Evolutionary conservation across 208 protist genomes (phyloP).

Genomic region (Wallacemonas sp.): DNA sequence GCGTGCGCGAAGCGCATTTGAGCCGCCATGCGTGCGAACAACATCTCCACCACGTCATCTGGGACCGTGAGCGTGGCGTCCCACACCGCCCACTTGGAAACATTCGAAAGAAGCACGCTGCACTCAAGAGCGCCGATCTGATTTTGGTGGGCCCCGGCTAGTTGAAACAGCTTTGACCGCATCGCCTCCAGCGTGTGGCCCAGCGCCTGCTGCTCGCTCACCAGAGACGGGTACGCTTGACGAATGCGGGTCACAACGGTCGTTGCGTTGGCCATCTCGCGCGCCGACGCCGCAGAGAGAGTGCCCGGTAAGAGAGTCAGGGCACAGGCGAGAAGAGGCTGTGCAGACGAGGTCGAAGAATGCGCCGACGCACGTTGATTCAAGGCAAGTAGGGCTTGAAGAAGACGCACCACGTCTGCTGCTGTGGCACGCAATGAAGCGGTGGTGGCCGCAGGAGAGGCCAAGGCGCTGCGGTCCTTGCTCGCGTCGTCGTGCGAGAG

Average conservation of each 20-base stretch:
- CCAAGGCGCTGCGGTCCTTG: not conserved
- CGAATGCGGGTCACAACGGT: not conserved
- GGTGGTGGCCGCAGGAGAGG: not conserved
- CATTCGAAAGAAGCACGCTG: slow-evolving; percentile 32
- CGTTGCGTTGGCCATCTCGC: slow-evolving; percentile 9
- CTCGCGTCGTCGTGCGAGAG: not conserved
- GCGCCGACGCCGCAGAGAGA: not conserved
- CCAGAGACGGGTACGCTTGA: not conserved
- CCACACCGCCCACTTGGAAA: slow-evolving; percentile 33
- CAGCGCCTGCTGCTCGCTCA: slow-evolving; percentile 1
- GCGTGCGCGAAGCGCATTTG: slow-evolving; percentile 49
- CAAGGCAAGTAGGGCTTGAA: not conserved
- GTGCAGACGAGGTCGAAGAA: not conserved
- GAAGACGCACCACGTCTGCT: slow-evolving; percentile 8
- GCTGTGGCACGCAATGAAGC: not conserved
- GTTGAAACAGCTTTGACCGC: slow-evolving; percentile 38
- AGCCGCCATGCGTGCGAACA: slow-evolving; percentile 56
- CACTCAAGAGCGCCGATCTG: slow-evolving; percentile 38
- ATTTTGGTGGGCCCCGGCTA: slow-evolving; percentile 27
- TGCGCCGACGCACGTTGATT: not conserved
- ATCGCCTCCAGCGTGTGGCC: slow-evolving; percentile 29
- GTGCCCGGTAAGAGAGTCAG: slow-evolving; percentile 5
- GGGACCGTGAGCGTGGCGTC: slow-evolving; percentile 25
- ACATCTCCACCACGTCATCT: slow-evolving; percentile 64
- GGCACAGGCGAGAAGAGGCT: not conserved